Evolutionary conservation across 73 alveolate genomes (phyloP).

Genomic region (Paramecium primaurelia): DNA sequence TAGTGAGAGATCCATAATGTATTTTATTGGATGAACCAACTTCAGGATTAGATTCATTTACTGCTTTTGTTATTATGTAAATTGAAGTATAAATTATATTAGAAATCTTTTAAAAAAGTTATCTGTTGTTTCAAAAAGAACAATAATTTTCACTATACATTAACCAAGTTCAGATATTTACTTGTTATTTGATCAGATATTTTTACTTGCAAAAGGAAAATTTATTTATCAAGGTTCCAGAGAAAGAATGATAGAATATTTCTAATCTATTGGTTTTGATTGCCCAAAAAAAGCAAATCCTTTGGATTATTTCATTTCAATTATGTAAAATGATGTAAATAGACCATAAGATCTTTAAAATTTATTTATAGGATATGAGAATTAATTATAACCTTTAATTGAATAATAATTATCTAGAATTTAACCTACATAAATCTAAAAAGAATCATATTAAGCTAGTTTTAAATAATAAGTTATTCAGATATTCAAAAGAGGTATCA

Average conservation of each 20-base stretch:
- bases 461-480: neutral
- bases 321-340: neutral
- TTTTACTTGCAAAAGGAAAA: constrained; percentile 64
- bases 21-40: constrained; percentile 74
- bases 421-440: neutral
- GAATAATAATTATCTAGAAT: neutral
- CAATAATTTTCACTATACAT: constrained; percentile 73
- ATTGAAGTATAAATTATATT: neutral
- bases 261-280: constrained; percentile 34
- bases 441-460: neutral
- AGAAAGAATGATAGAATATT: neutral
- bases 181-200: constrained; percentile 18
- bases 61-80: constrained; percentile 6
- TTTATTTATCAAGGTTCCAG: constrained; percentile 67
- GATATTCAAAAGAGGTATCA: neutral
- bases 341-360: neutral
- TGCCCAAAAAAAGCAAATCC: constrained; percentile 75
- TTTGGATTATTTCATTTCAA: constrained; percentile 67
- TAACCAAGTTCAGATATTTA: constrained; percentile 73
- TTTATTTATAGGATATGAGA: neutral
- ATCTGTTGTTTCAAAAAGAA: constrained; percentile 32
- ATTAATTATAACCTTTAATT: neutral
- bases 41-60: constrained; percentile 67
- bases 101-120: neutral
- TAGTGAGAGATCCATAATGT: constrained; percentile 66